Evolutionary conservation across 192 early-diverging fungal genomes (phyloP), one percentile per base, ranked within the genome.

Genomic region (Dispira simplex): DNA sequence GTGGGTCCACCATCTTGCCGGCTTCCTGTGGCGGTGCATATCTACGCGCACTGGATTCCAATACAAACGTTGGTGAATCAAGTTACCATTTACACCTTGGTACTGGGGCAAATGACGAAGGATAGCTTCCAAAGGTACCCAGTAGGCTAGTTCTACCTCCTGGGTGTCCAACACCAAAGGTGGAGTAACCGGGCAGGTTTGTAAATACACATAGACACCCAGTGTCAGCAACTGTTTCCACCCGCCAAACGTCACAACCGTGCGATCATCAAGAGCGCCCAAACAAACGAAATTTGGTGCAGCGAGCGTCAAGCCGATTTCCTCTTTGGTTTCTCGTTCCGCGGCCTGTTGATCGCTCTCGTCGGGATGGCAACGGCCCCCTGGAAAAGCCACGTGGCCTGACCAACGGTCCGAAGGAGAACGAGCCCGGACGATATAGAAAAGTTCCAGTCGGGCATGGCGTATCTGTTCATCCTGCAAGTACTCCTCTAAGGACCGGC

Each of bases 311-410:
- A 62, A 45, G 43, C 43, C 59, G 28, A 62, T 62, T 62, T 62
- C 59, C n/a, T 62, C 59, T 5, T 18, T n/a, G 13, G 59, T 62
- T 62, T 62, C 59, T 20, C 59, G 59, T 25, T 62, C 59, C n/a
- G 59, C 59, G 18, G 59, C 59, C 43, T 45, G 39, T 46, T 45
- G 59, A n/a, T 62, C 59, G 20, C 44, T 46, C 43, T 62, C 59
- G 1, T 25, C 13, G 14, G 8, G 43, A 39, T 62, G 44, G 0
- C 59, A 45, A 39, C 59, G 59, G 43, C 59, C 59, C 18, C 59
- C 59, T 5, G 59, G 59, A 62, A 62, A 62, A n/a, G 59, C 59
- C 26, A 62, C 59, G 44, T 62, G 59, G 44, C 59, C 59, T 9
- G 59, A 62, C 59, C 59, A 62, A 18, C 59, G 59, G 44, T 62